Percentiles rank a stretch among this genome's conserved stretches.
These are phyloP conservation scores for Lentinula aciculospora DNA, from an alignment of 768 basidiomycete species.

Conservation along the genomic window DNA sequence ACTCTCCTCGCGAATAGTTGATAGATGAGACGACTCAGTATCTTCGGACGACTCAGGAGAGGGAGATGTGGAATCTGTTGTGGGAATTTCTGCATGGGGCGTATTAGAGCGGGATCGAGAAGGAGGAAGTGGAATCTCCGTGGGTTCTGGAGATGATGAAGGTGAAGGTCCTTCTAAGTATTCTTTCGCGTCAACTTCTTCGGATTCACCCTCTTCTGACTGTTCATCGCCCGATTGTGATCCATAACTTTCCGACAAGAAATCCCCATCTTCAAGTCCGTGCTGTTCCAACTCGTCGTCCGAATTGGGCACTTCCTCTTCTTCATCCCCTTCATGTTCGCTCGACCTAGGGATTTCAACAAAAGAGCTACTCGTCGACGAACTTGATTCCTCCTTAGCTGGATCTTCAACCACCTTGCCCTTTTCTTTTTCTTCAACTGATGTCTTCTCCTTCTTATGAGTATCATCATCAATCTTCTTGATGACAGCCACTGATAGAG, in stretches of 20 bases:
- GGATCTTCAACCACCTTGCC: constrained; percentile 4
- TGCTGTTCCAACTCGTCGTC: constrained; percentile 17
- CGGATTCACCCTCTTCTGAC: constrained; percentile 23
- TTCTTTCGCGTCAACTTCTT: constrained; percentile 21
- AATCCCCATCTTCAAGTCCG: constrained; percentile 24
- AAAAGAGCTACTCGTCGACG: constrained; percentile 43
- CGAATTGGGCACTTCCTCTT: constrained; percentile 17
- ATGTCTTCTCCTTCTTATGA: neutral
- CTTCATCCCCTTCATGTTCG: constrained; percentile 15
- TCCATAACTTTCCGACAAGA: constrained; percentile 25
- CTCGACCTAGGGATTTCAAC: constrained; percentile 32
- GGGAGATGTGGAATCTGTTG: constrained; percentile 31
- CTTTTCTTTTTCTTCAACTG: constrained; percentile 11
- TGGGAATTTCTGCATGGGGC: constrained; percentile 48
- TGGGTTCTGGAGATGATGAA: constrained; percentile 23
- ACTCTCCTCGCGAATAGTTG: constrained; percentile 34
- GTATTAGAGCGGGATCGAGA: constrained; percentile 53
- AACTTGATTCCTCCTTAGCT: constrained; percentile 26
- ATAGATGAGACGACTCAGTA: constrained; percentile 17
- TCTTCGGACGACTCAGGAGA: constrained; percentile 26
- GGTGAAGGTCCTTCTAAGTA: constrained; percentile 15
- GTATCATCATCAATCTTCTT: constrained; percentile 4
- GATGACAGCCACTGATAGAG: constrained; percentile 14
- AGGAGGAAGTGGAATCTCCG: constrained; percentile 8
- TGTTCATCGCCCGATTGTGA: constrained; percentile 20